Evolutionary conservation across 345 rosid species (phyloP).

Genomic region (sweet orange (Citrus sinensis)): DNA sequence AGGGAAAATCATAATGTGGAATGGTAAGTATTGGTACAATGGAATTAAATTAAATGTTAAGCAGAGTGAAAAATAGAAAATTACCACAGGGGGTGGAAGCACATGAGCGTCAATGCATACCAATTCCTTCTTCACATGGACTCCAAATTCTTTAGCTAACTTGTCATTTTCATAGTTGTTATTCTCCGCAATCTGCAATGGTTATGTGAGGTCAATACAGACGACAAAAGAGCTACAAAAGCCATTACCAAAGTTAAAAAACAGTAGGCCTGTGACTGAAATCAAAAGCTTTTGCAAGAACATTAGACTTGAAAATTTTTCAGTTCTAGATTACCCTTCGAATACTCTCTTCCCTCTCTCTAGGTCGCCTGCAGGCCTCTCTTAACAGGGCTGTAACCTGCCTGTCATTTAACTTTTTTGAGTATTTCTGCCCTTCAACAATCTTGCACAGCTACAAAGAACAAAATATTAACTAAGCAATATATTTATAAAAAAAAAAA

Average conservation of each 20-base stretch:
- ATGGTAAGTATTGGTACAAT: not conserved
- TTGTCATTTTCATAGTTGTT: slow-evolving; percentile 9
- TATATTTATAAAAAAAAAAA: not conserved
- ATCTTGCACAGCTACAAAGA: slow-evolving; percentile 52
- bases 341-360: slow-evolving; percentile 27
- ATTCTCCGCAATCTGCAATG: slow-evolving; percentile 31
- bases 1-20: not conserved
- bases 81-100: slow-evolving; percentile 63
- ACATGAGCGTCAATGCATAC: slow-evolving; percentile 55
- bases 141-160: slow-evolving; percentile 54
- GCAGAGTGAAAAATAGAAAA: not conserved
- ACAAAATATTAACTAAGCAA: not conserved
- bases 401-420: slow-evolving; percentile 50
- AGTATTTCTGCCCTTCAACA: slow-evolving; percentile 54
- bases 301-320: not conserved
- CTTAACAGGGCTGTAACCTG: slow-evolving; percentile 54
- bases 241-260: not conserved
- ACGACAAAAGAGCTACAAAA: not conserved
- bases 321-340: slow-evolving; percentile 10
- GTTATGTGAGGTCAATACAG: not conserved
- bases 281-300: not conserved
- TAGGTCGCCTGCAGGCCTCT: slow-evolving; percentile 75
- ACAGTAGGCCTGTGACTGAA: not conserved
- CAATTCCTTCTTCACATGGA: slow-evolving; percentile 35
- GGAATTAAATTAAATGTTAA: not conserved